Percentiles rank a stretch among this genome's conserved stretches.
phyloP scores from a whole-genome alignment of 116 monocot species.

The Posidonia oceanica region DNA sequence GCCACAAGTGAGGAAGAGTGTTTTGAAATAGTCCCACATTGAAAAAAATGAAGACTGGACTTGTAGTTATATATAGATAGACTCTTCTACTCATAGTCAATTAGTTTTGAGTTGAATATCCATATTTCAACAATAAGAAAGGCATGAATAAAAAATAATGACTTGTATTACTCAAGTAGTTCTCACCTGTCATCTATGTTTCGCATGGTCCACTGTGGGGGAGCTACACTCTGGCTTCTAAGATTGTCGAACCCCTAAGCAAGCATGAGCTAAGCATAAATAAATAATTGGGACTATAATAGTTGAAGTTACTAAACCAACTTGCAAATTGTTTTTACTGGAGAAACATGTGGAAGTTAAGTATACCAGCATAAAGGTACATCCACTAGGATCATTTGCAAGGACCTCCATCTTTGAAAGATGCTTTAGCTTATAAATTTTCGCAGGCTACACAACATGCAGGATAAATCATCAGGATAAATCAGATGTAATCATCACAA shows the following conservation, averaged over 20 bases:
- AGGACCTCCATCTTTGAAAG: slow-evolving; percentile 82
- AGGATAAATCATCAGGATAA: slow-evolving; percentile 6
- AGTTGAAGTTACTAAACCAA: not conserved
- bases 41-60: no score
- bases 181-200: slow-evolving; percentile 90
- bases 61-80: no score
- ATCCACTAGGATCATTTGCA: slow-evolving; percentile 82
- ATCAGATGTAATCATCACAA: not conserved
- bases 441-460: slow-evolving; percentile 53
- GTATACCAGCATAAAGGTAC: slow-evolving; percentile 88
- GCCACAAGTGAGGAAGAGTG: no score
- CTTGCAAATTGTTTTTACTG: not conserved
- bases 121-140: no score
- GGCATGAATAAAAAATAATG: not conserved
- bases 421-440: slow-evolving; percentile 95
- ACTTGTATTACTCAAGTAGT: not conserved
- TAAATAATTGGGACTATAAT: not conserved
- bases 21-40: no score
- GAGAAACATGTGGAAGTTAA: not conserved
- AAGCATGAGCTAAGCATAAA: not conserved
- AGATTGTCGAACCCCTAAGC: slow-evolving; percentile 98
- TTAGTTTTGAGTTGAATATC: no score
- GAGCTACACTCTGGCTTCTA: slow-evolving; percentile 87
- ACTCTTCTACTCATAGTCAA: no score
- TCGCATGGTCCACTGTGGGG: slow-evolving; percentile 94